Percentiles rank a stretch among this genome's conserved stretches.
Evolutionary conservation across 78 protist species (phyloP).

Genomic region (Dictyostelium intermedium): DNA sequence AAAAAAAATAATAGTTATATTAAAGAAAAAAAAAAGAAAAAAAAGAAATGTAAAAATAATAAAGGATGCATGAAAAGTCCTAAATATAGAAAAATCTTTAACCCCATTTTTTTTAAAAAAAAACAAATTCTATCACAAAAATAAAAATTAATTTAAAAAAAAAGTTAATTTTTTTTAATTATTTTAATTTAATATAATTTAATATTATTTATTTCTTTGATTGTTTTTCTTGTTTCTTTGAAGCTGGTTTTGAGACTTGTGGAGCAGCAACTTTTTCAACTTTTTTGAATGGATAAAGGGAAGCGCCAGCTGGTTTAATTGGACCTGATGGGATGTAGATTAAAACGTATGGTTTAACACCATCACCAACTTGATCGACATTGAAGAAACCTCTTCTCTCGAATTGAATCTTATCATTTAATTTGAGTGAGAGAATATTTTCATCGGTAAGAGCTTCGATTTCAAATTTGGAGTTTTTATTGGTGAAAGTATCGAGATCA

Average conservation of each 20-base stretch:
- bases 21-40: background rate
- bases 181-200: background rate
- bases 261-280: background rate
- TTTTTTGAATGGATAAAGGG: conserved; percentile 60
- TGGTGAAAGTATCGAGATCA: conserved; percentile 62
- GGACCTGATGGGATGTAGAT: conserved; percentile 76
- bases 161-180: background rate
- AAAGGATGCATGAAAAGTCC: background rate
- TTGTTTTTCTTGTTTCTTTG: background rate
- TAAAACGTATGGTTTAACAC: conserved; percentile 57
- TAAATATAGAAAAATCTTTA: background rate
- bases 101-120: background rate
- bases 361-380: conserved; percentile 76
- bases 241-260: background rate
- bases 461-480: conserved; percentile 38
- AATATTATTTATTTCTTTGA: background rate
- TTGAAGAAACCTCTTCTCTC: conserved; percentile 94
- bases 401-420: conserved; percentile 91
- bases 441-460: conserved; percentile 57
- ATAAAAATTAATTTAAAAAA: too few relatives aligned
- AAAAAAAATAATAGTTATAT: background rate
- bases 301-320: conserved; percentile 52
- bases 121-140: too few relatives aligned
- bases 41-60: background rate
- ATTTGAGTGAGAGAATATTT: conserved; percentile 53